Base-by-base conservation (phyloP, 1,139 yeast genomes). In the Kodamaea ohmeri region DNA sequence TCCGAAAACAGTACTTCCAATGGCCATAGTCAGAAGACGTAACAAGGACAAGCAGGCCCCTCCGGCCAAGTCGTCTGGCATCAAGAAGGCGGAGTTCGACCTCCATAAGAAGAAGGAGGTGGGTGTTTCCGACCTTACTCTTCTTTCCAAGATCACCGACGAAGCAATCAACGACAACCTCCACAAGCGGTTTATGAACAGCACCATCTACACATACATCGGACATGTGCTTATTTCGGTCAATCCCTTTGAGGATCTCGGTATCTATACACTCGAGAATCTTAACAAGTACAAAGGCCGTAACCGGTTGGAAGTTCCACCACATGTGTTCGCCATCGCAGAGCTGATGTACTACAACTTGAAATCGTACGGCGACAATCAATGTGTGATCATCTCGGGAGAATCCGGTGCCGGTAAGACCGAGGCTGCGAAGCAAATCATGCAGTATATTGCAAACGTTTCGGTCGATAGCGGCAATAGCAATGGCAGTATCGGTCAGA, bases 361-460 rank as follows among this genome's bases (percentile, higher is more conserved):
- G 80, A 90, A 90, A 63, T 84, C 95, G 0, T 94, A 94, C 63
- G 80, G 86, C 41, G 98, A 94, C 54, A 89, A 83, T 59, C 98
- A 94, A 61, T 92, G 98, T 74, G 98, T 94, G 29, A 94, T 94
- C 53, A 94, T 94, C 50, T 88, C 97, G 4, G 99, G 99, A 38
- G 99, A 94, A 61, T 88, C 97, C 1, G 99, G 99, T 45, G 98
- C 99, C 2, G 99, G 99, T 37, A 92, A 92, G 61, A 92, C 98
- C 5, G 98, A 92, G 63, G 97, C 98, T 14, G 98, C 98, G 28
- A 92, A 92, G 66, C 83, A 95, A 56, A 92, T 92, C 63, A 94
- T 94, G 98, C 97, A 94, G 61, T 94, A 94, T 59, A 86, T 94
- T 52, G 96, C 98, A 32, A 82, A 92, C 30, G 96, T 89, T 5